Evolutionary conservation across 2,329 filamentous ascomycete species (phyloP), one percentile per base, ranked within the genome.

Genomic region (Lanzia echinophila): DNA sequence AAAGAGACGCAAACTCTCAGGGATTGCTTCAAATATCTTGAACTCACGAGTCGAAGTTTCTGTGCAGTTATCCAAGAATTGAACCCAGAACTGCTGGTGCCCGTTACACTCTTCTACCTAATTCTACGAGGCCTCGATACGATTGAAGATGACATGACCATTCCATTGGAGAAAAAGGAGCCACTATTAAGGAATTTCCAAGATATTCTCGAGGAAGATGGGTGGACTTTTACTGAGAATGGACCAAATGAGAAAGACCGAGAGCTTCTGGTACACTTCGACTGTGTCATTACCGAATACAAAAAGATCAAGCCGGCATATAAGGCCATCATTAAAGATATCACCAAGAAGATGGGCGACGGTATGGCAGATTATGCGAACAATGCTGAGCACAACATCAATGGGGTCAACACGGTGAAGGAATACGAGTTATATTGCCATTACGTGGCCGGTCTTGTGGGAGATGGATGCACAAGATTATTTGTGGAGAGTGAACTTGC

Each of bases 71-170:
- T 99, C 60, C 84, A 95, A 72, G 94, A 99, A 73, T 81, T 99
- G 42, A 91, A 96, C 68, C 90, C 90, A 1, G 92, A 99, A 73
- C 83, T 99, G 32, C 82, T 97, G 34, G 82, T 96, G 39, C 90
- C 94, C 22, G 80, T 97, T 44, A 84, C 86, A 53, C 77, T 97
- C 10, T 99, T 99, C 79, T 99, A 99, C 75, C 82, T 99, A 28
- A 82, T 90, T 50, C 79, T 99, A 52, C 88, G 94, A 57, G 94
- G 89, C 45, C 81, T 99, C 48, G 94, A 99, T 71, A 99, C 94
- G n/a, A 88, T 99, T 57, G 94, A 99, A 73, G 94, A 99, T 76
- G 94, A 99, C 72, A 97, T 96, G 84, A 95, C 90, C 5, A 86
- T 99, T 57, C 77, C 86, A 2, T 74, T 92, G 38, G 79, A 81